Evolutionary conservation across 331 rosid genomes (phyloP).

Genomic region (Malus hybrid): DNA sequence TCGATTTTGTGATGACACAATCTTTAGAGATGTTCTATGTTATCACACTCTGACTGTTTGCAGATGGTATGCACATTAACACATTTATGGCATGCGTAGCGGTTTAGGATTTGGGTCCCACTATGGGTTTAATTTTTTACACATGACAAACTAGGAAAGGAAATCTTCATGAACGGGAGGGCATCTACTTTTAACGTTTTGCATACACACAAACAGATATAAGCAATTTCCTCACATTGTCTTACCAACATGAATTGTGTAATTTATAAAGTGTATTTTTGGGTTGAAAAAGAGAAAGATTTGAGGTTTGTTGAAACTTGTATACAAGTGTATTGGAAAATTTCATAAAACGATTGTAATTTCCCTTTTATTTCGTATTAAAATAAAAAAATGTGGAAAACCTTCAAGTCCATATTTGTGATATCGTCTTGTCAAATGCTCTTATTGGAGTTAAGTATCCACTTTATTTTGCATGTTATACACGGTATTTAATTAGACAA

Average conservation of each 20-base stretch:
- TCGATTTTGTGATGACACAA: not conserved
- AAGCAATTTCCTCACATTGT: not conserved
- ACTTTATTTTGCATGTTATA: not conserved
- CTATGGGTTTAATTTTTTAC: not conserved
- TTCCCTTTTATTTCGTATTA: not conserved
- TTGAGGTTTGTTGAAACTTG: not conserved
- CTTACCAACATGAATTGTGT: not conserved
- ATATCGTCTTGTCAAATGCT: not conserved
- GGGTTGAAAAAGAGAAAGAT: not conserved
- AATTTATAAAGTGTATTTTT: too few species aligned
- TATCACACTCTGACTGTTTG: not conserved
- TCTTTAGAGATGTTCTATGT: not conserved
- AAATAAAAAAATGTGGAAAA: not conserved
- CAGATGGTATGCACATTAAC: not conserved
- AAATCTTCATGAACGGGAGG: not conserved
- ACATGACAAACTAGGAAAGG: not conserved
- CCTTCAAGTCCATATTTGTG: not conserved
- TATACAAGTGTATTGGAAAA: not conserved
- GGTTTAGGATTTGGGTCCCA: not conserved
- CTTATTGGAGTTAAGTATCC: not conserved
- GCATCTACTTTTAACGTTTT: not conserved
- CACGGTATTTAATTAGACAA: not conserved
- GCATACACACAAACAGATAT: not conserved
- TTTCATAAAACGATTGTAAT: not conserved
- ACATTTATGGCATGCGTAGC: not conserved